Base-by-base conservation (phyloP, 208 protist species). In the Kentomonas sorsogonicus region DNA sequence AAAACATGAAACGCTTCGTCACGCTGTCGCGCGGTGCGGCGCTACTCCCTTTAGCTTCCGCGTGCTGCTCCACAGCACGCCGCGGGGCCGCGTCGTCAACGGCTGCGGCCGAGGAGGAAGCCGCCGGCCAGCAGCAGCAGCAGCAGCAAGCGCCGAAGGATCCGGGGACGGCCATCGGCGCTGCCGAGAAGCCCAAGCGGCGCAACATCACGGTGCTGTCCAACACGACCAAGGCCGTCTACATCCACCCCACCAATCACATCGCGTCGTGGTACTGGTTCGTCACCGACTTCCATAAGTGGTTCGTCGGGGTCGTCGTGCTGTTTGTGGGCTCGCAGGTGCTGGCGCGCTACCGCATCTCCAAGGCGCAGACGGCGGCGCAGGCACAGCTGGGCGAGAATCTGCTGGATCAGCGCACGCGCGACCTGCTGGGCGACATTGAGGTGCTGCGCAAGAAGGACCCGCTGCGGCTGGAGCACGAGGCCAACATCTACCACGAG, bases 251-350 rank as follows among this genome's bases (percentile, higher is more conserved):
- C 15, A 78, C 59, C 23, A 94, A 94, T 51, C 81, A 91, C 66
- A 86, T 91, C 36, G 83, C 87, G 23, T 86, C 80, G 2, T 94
- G 87, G 84, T 91, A 89, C 58, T 94, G 87, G 84, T 91, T 89
- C 58, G 62, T 89, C 38, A 91, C 87, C 0, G 81, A 91, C 65
- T 87, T 89, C 36, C 82, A 91, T 65, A 91, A 87, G 68, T 94
- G 81, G 74, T 91, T 89, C 43, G 58, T 89, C 22, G 79, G 81
- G 26, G 51, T 89, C 22, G 63, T 89, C 16, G 76, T 89, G 48
- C 51, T 91, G 15, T 94, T 91, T 65, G 79, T 90, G 11, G 81
- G 81, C 25, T 77, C 77, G 11, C 87, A 94, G 61, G 74, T 94
- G 15, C 60, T 91, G 2, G 83, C 78, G 25, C 80, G 87, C 11